phyloP scores from a whole-genome alignment of 768 basidiomycete species.

The Lactarius sanguifluus region DNA sequence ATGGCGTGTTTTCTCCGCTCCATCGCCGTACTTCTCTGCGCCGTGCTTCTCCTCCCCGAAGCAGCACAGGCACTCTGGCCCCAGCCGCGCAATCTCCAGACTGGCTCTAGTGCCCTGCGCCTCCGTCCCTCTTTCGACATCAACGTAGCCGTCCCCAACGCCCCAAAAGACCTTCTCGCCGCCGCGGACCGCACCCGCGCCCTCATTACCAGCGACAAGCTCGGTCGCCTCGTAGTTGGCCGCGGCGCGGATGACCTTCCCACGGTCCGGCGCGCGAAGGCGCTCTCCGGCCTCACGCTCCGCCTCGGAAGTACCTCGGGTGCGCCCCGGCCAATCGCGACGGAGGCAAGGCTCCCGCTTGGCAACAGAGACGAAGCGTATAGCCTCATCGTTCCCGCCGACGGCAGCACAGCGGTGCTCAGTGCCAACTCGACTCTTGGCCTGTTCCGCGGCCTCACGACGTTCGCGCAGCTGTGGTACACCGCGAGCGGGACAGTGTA shows the following conservation, averaged over 20 bases:
- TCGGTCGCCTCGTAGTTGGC: conserved; percentile 56
- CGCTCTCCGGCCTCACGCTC: conserved; percentile 46
- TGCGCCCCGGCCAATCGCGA: conserved; percentile 33
- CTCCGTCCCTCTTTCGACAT: conserved; percentile 56
- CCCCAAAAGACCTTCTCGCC: conserved; percentile 56
- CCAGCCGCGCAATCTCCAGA: conserved; percentile 34
- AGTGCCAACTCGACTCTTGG: conserved; percentile 51
- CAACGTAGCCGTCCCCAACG: conserved; percentile 41
- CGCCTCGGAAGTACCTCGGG: conserved; percentile 18
- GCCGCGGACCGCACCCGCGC: conserved; percentile 52
- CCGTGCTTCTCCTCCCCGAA: conserved; percentile 29
- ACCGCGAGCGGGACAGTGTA: conserved; percentile 38
- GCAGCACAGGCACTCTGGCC: conserved; percentile 40
- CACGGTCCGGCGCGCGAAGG: conserved; percentile 41
- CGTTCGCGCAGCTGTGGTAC: conserved; percentile 57
- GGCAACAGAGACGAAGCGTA: conserved; percentile 48
- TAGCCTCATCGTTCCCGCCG: conserved; percentile 39
- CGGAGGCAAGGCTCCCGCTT: conserved; percentile 38
- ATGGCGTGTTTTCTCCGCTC: background rate
- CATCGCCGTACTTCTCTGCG: conserved; percentile 12
- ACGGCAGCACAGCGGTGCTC: conserved; percentile 41
- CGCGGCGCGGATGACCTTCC: conserved; percentile 51
- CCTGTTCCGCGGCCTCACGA: conserved; percentile 52
- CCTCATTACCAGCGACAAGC: conserved; percentile 47
- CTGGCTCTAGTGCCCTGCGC: conserved; percentile 35